Conservation (phyloP, 2,329 filamentous ascomycete species). For the Fusarium cicatricum region DNA sequence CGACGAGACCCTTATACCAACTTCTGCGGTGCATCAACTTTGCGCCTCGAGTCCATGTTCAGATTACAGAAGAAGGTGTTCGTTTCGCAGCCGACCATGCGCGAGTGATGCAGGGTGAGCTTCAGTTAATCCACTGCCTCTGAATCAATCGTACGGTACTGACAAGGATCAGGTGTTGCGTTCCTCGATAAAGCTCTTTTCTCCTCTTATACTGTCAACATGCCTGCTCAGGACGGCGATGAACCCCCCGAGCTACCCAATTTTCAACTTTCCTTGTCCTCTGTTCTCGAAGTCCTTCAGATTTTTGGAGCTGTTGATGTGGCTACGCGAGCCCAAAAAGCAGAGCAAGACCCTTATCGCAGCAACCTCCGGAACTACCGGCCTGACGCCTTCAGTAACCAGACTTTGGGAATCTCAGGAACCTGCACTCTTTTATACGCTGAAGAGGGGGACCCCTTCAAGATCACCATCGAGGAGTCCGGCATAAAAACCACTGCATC, state of each 20-base stretch:
- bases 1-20: slow-evolving; percentile 77
- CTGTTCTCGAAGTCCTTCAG: slow-evolving; percentile 91
- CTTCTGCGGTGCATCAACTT: slow-evolving; percentile 66
- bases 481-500: slow-evolving; percentile 90
- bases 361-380: slow-evolving; percentile 70
- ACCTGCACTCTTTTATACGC: slow-evolving; percentile 86
- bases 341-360: slow-evolving; percentile 67
- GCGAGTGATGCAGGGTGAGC: slow-evolving; percentile 85
- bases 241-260: slow-evolving; percentile 62
- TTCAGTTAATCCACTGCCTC: too few relatives aligned
- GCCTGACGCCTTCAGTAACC: slow-evolving; percentile 81
- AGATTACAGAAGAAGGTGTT: slow-evolving; percentile 85
- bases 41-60: slow-evolving; percentile 66
- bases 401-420: slow-evolving; percentile 82
- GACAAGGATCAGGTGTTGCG: slow-evolving; percentile 54
- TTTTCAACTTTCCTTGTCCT: slow-evolving; percentile 88
- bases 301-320: slow-evolving; percentile 90
- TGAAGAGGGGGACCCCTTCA: slow-evolving; percentile 78
- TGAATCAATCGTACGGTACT: not conserved
- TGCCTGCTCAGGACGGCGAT: slow-evolving; percentile 48
- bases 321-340: slow-evolving; percentile 63
- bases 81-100: slow-evolving; percentile 89
- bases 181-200: slow-evolving; percentile 92
- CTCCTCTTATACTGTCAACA: slow-evolving; percentile 79
- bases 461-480: slow-evolving; percentile 85